Percentiles rank a stretch among this genome's conserved stretches.
Conservation (phyloP, 1,284 basidiomycete genomes). For the Heterobasidion irregulare region DNA sequence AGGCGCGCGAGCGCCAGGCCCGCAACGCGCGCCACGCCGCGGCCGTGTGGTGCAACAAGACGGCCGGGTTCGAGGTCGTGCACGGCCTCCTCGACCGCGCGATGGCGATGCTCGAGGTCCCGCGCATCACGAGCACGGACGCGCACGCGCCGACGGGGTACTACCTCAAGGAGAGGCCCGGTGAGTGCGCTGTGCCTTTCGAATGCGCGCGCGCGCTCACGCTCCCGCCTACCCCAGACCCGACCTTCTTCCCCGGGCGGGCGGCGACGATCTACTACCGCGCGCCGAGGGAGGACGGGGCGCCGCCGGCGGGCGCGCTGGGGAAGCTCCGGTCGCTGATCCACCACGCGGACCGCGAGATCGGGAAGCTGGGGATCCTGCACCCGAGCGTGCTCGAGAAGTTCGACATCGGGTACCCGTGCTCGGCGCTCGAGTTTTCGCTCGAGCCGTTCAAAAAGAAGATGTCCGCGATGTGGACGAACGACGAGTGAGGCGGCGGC, state of each 20-base stretch:
- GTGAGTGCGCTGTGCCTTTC: conserved; percentile 34
- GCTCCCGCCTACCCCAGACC: conserved; percentile 42
- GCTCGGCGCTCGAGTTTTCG: conserved; percentile 90
- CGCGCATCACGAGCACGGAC: conserved; percentile 60
- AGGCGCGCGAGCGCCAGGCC: conserved; percentile 70
- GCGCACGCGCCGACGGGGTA: conserved; percentile 67
- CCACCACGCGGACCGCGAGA: conserved; percentile 46
- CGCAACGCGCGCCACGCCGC: conserved; percentile 84
- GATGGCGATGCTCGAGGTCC: conserved; percentile 92
- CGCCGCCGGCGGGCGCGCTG: neutral
- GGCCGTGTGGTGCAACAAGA: conserved; percentile 93
- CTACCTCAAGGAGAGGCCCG: conserved; percentile 82
- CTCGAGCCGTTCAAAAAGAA: conserved; percentile 87
- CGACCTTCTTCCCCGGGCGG: conserved; percentile 91
- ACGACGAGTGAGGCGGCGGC: conserved; percentile 9
- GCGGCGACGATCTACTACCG: conserved; percentile 90
- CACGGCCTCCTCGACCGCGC: conserved; percentile 91
- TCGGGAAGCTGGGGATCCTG: conserved; percentile 83
- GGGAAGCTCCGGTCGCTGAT: conserved; percentile 11
- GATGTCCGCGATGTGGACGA: conserved; percentile 19
- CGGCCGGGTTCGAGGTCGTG: conserved; percentile 94
- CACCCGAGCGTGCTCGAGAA: conserved; percentile 88
- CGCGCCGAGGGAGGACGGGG: conserved; percentile 29
- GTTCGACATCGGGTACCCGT: conserved; percentile 94
- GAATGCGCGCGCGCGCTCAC: neutral